A percentile compares a stretch with the other conserved stretches of the same genome.
Conservation (phyloP, 1,284 basidiomycete species). For the Leccinum subfulvum region DNA sequence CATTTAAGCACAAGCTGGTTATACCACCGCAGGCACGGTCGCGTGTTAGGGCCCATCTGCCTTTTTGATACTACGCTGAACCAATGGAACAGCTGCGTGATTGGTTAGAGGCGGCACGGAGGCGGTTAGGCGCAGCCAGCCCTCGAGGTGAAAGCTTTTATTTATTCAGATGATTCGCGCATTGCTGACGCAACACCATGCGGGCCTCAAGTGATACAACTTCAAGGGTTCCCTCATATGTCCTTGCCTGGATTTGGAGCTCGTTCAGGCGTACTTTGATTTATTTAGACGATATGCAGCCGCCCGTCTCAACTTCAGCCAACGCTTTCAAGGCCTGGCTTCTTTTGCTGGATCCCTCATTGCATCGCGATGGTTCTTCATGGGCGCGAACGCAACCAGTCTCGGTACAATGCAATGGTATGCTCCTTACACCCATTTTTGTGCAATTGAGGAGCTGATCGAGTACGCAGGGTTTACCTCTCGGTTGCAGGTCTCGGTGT, state of each 20-base stretch:
- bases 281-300: slow-evolving; percentile 50
- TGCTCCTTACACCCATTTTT: neutral
- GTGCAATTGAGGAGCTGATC: slow-evolving; percentile 4
- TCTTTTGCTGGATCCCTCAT: slow-evolving; percentile 81
- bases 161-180: too few species aligned
- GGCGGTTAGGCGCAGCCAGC: too few species aligned
- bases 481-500: slow-evolving; percentile 69
- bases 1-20: slow-evolving; percentile 53
- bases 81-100: slow-evolving; percentile 60
- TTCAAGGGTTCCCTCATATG: too few species aligned
- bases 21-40: slow-evolving; percentile 67
- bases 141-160: too few species aligned
- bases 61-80: slow-evolving; percentile 64
- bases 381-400: slow-evolving; percentile 54
- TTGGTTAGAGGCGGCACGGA: too few species aligned
- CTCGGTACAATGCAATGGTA: slow-evolving; percentile 76
- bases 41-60: slow-evolving; percentile 78
- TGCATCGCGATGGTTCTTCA: slow-evolving; percentile 75
- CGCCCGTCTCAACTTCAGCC: slow-evolving; percentile 78
- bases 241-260: too few species aligned
- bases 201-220: too few species aligned
- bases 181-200: too few species aligned
- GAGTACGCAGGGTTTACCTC: slow-evolving; percentile 63
- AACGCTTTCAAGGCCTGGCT: slow-evolving; percentile 81
- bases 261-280: too few species aligned